phyloP scores from a whole-genome alignment of 306 rosid species.

The Sesbania bispinosa region DNA sequence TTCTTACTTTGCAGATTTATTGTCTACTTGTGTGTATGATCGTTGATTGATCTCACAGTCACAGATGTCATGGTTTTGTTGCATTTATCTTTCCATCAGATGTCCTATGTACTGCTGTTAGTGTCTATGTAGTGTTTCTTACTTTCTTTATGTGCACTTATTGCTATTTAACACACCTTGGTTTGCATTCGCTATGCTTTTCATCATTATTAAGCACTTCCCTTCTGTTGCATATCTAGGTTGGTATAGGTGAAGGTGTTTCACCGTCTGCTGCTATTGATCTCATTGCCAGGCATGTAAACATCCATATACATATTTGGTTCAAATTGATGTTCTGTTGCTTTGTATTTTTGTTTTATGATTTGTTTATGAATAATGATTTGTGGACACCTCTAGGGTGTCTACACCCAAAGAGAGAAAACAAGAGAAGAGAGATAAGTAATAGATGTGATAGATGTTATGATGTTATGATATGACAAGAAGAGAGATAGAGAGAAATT shows the following conservation, averaged over 20 bases:
- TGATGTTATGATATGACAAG: too few relatives aligned
- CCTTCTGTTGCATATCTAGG: constrained; percentile 49
- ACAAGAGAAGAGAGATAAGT: too few relatives aligned
- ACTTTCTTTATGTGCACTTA: neutral
- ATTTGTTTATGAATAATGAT: too few relatives aligned
- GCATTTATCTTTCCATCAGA: neutral
- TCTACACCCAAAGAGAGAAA: too few relatives aligned
- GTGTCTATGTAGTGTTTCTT: neutral
- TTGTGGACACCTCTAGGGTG: too few relatives aligned
- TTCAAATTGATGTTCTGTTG: constrained; percentile 14
- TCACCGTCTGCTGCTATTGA: constrained; percentile 99
- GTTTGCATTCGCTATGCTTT: constrained; percentile 16
- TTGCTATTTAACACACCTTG: neutral
- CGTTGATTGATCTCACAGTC: neutral
- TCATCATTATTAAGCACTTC: constrained; percentile 20
- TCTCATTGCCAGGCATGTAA: constrained; percentile 95
- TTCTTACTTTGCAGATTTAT: neutral
- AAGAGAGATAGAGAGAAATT: too few relatives aligned
- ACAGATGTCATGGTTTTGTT: constrained; percentile 19
- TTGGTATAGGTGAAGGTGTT: constrained; percentile 99
- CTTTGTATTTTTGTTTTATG: neutral
- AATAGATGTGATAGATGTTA: too few relatives aligned
- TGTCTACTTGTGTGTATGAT: neutral
- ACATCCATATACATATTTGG: constrained; percentile 20
- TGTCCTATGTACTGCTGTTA: constrained; percentile 8